These are phyloP conservation scores for Pseudozyma tsukubaensis DNA, from an alignment of 1,284 basidiomycete species.

Conservation along the genomic window DNA sequence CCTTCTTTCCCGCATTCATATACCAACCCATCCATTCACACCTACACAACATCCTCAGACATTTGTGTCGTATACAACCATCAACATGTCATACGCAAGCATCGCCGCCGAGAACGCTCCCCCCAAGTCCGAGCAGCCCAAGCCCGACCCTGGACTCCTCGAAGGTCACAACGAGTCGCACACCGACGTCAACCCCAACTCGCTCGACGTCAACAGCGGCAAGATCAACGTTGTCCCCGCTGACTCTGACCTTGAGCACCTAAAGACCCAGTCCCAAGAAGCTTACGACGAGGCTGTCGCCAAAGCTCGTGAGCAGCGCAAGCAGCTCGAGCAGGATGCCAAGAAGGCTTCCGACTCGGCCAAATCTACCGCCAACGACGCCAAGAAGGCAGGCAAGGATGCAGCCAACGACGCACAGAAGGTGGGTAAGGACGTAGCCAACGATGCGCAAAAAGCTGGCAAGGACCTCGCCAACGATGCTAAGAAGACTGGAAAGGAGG, in stretches of 20 bases:
- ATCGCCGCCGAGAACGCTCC: constrained; percentile 56
- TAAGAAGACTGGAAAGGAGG: constrained; percentile 29
- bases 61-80: too few relatives aligned
- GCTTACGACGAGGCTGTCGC: constrained; percentile 46
- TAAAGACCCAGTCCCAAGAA: constrained; percentile 57
- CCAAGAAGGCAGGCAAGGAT: constrained; percentile 20
- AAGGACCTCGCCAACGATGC: constrained; percentile 28
- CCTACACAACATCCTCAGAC: background rate
- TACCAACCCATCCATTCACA: background rate
- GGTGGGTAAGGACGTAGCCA: constrained; percentile 21
- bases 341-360: constrained; percentile 34
- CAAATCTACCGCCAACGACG: constrained; percentile 26
- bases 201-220: constrained; percentile 52
- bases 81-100: constrained; percentile 49
- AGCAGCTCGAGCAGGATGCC: constrained; percentile 45
- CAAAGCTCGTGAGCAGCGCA: constrained; percentile 43
- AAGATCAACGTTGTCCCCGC: constrained; percentile 57
- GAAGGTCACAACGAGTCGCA: constrained; percentile 34
- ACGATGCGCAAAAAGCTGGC: constrained; percentile 23
- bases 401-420: constrained; percentile 30
- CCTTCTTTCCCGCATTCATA: background rate
- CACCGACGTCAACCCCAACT: constrained; percentile 11
- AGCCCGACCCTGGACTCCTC: constrained; percentile 47
- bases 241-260: constrained; percentile 50
- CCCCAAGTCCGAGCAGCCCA: constrained; percentile 49